phyloP scores from a whole-genome alignment of 1,284 basidiomycete genomes.

The Golubevia sp. region DNA sequence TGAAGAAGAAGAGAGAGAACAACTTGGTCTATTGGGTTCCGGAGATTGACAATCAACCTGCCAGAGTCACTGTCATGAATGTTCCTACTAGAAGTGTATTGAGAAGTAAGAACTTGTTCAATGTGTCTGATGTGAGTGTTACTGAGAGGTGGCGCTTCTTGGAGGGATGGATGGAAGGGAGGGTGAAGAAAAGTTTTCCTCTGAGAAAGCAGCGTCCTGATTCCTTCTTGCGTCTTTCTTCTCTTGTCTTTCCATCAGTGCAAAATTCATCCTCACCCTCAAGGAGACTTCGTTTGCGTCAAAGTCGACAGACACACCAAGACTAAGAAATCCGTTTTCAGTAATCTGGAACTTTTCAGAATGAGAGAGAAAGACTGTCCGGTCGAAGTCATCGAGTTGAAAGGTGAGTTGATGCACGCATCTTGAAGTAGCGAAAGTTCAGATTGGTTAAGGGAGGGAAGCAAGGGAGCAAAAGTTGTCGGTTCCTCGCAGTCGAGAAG shows the following conservation, averaged over 20 bases:
- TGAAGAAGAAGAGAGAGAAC: slow-evolving; percentile 57
- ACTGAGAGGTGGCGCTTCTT: too few relatives aligned
- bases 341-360: slow-evolving; percentile 61
- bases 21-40: slow-evolving; percentile 60
- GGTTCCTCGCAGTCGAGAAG: too few relatives aligned
- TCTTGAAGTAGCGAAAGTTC: too few relatives aligned
- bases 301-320: slow-evolving; percentile 62
- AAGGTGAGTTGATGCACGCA: slow-evolving; percentile 21
- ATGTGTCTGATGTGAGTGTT: slow-evolving; percentile 30
- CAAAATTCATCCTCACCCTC: slow-evolving; percentile 62
- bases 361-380: slow-evolving; percentile 61
- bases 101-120: slow-evolving; percentile 60
- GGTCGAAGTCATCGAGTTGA: slow-evolving; percentile 60
- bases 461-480: too few relatives aligned
- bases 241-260: slow-evolving; percentile 39
- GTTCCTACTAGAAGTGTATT: slow-evolving; percentile 51
- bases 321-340: slow-evolving; percentile 60
- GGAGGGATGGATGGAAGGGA: not conserved
- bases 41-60: slow-evolving; percentile 60
- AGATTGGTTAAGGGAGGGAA: too few relatives aligned
- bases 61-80: slow-evolving; percentile 58
- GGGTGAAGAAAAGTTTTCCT: too few relatives aligned
- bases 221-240: not conserved
- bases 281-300: slow-evolving; percentile 61
- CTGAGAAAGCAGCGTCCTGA: not conserved